Conservation (phyloP, 1,139 yeast genomes). For the Maudiozyma humilis region DNA sequence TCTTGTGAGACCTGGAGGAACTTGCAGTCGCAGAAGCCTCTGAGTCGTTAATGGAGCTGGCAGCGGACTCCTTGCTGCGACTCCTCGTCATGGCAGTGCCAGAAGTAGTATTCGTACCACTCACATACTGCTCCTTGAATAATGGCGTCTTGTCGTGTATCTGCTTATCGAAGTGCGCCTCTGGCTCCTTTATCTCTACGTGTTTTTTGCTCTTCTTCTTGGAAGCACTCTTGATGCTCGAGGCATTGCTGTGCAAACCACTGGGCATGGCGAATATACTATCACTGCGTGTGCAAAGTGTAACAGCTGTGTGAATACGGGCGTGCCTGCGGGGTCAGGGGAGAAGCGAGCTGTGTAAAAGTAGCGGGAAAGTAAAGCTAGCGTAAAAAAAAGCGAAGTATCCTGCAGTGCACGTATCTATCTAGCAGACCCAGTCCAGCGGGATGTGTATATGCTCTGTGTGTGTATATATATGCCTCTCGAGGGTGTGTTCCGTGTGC, state of each 20-base stretch:
- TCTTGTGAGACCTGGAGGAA: constrained; percentile 9
- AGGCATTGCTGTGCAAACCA: not conserved
- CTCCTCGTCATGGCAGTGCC: constrained; percentile 2
- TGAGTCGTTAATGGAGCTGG: constrained; percentile 4
- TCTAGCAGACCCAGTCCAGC: no score
- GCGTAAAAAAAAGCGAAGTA: no score
- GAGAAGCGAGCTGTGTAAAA: not conserved
- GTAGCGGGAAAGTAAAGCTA: no score
- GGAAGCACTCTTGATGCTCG: not conserved
- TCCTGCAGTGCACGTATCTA: no score
- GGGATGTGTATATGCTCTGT: no score
- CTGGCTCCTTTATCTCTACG: not conserved
- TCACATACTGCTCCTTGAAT: constrained; percentile 11
- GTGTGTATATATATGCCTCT: no score
- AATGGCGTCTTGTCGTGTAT: constrained; percentile 12
- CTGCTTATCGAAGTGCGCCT: constrained; percentile 4
- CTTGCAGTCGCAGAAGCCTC: not conserved
- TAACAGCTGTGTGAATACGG: not conserved
- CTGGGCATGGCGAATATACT: not conserved
- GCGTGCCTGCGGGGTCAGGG: not conserved
- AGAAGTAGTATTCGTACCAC: no score
- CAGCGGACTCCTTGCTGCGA: constrained; percentile 7
- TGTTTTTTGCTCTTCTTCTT: not conserved
- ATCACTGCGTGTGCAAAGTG: no score
- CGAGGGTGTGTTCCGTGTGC: no score